Evolutionary conservation across 2,329 filamentous ascomycete species (phyloP).

Genomic region (Boeremia exigua): DNA sequence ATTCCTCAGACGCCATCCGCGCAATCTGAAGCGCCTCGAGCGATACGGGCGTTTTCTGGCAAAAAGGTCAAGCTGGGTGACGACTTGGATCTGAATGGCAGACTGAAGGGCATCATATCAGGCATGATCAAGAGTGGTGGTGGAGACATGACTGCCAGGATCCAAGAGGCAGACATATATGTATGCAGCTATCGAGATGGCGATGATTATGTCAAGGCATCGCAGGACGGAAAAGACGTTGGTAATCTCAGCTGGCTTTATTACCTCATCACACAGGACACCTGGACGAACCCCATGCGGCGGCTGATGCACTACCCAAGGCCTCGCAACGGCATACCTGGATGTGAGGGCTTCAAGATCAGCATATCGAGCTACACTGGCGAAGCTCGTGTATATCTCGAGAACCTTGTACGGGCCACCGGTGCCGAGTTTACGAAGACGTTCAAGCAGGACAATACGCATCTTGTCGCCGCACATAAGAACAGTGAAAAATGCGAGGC

Average conservation of each 20-base stretch:
- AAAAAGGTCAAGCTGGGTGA: slow-evolving; percentile 78
- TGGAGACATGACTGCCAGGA: slow-evolving; percentile 69
- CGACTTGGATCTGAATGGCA: slow-evolving; percentile 74
- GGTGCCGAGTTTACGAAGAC: slow-evolving; percentile 93
- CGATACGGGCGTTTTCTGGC: slow-evolving; percentile 70
- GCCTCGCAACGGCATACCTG: slow-evolving; percentile 76
- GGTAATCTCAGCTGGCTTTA: slow-evolving; percentile 95
- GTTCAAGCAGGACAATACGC: slow-evolving; percentile 93
- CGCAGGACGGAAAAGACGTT: slow-evolving; percentile 78
- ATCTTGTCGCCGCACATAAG: slow-evolving; percentile 88
- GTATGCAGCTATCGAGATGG: slow-evolving; percentile 89
- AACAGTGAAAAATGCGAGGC: slow-evolving; percentile 93
- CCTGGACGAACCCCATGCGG: slow-evolving; percentile 84
- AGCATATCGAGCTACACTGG: slow-evolving; percentile 97
- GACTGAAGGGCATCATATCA: slow-evolving; percentile 70
- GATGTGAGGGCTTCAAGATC: slow-evolving; percentile 77
- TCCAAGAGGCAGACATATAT: slow-evolving; percentile 79
- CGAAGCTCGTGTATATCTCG: slow-evolving; percentile 89
- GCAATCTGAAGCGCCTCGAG: slow-evolving; percentile 32
- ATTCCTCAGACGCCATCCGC: slow-evolving; percentile 25
- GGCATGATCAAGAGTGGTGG: slow-evolving; percentile 75
- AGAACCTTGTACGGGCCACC: slow-evolving; percentile 84
- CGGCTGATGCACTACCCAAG: slow-evolving; percentile 90
- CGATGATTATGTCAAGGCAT: slow-evolving; percentile 75
- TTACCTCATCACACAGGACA: slow-evolving; percentile 84